Conservation (phyloP, 345 rosid species). For the Gossypium sturtianum region DNA sequence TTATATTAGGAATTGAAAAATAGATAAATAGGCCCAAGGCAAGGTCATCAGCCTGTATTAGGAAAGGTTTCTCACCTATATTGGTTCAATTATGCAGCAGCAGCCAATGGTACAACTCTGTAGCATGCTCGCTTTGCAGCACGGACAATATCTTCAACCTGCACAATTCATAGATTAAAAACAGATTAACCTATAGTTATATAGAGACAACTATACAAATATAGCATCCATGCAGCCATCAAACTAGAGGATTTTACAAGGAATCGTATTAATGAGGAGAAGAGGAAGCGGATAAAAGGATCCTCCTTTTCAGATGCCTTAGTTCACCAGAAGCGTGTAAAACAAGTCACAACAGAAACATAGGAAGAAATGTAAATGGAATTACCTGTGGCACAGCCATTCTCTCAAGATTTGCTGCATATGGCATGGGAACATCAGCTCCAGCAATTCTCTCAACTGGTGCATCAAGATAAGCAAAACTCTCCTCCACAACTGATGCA, state of each 20-base stretch:
- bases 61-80: background rate
- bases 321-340: background rate
- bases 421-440: constrained; percentile 74
- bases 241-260: background rate
- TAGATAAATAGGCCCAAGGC: background rate
- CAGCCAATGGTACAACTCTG: constrained; percentile 38
- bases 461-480: constrained; percentile 69
- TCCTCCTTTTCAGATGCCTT: background rate
- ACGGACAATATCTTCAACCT: constrained; percentile 60
- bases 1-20: background rate
- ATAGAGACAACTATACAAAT: background rate
- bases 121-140: constrained; percentile 62
- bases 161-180: background rate
- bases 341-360: background rate
- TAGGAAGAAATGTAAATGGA: background rate
- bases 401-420: constrained; percentile 63
- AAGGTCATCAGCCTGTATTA: constrained; percentile 2
- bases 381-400: constrained; percentile 61
- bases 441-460: constrained; percentile 66
- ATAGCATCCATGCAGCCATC: background rate
- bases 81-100: constrained; percentile 19
- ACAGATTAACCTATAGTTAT: no score
- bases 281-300: background rate
- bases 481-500: constrained; percentile 57
- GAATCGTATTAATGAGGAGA: background rate